Evolutionary conservation across 169 alveolate species (phyloP).

Genomic region (Plasmodium adleri): DNA sequence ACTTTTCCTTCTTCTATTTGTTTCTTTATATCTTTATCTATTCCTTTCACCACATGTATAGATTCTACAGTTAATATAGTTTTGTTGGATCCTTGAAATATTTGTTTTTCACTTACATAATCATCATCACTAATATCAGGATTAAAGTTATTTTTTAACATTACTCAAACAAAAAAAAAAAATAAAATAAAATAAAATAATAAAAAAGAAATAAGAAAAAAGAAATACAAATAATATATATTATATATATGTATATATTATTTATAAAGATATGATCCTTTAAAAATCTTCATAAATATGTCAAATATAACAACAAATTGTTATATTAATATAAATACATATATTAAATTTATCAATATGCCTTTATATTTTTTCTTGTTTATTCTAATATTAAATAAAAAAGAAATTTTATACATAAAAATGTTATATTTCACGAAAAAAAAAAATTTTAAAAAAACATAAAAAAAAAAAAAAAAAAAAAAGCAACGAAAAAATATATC

Average conservation of each 20-base stretch:
- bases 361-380: too few species aligned
- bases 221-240: conserved; percentile 4
- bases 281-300: too few species aligned
- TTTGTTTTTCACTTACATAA: conserved; percentile 58
- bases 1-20: conserved; percentile 71
- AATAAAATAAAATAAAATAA: conserved; percentile 3
- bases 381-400: too few species aligned
- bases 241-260: neutral
- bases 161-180: conserved; percentile 15
- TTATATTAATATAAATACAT: too few species aligned
- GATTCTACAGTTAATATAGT: conserved; percentile 43
- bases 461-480: too few species aligned
- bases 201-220: conserved; percentile 6
- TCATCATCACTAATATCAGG: conserved; percentile 72
- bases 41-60: conserved; percentile 53
- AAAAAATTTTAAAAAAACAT: too few species aligned
- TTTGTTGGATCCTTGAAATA: conserved; percentile 34
- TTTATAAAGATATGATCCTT: too few species aligned
- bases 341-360: too few species aligned
- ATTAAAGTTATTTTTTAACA: conserved; percentile 39
- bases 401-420: too few species aligned
- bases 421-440: too few species aligned
- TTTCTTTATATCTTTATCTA: conserved; percentile 58
- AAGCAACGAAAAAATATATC: too few species aligned
- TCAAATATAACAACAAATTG: too few species aligned